phyloP scores from a whole-genome alignment of 805 yeast species.

The Candida endomychidarum region DNA sequence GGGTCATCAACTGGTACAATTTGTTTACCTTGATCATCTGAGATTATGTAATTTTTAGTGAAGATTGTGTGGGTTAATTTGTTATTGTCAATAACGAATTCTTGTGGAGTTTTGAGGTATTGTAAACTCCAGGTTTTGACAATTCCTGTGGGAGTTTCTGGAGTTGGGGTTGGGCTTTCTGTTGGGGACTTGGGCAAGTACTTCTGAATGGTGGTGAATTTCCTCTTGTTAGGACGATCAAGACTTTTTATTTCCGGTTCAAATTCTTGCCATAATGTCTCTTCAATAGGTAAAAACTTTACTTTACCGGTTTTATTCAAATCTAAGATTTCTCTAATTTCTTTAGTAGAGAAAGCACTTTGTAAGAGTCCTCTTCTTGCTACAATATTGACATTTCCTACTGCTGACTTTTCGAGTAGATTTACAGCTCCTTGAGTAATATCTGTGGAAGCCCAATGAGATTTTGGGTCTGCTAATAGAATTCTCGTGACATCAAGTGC shows the following conservation, averaged over 20 bases:
- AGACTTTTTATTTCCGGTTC: constrained; percentile 25
- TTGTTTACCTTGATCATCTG: constrained; percentile 22
- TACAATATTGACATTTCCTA: constrained; percentile 67
- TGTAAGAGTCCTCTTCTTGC: constrained; percentile 86
- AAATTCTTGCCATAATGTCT: constrained; percentile 28
- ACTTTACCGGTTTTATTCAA: constrained; percentile 50
- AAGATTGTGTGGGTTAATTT: constrained; percentile 51
- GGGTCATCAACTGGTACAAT: constrained; percentile 21
- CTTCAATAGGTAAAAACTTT: constrained; percentile 38
- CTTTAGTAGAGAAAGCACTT: constrained; percentile 90
- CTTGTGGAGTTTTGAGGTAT: constrained; percentile 66
- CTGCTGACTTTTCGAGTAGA: constrained; percentile 49
- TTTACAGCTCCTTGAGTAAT: constrained; percentile 61
- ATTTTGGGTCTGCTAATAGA: constrained; percentile 55
- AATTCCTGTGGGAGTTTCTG: neutral
- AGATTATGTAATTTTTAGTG: constrained; percentile 44
- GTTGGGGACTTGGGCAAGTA: constrained; percentile 26
- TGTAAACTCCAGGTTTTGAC: constrained; percentile 61
- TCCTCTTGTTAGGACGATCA: constrained; percentile 60
- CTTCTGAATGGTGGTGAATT: constrained; percentile 61
- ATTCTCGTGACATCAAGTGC: constrained; percentile 89
- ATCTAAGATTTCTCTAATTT: constrained; percentile 79
- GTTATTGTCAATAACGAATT: constrained; percentile 38
- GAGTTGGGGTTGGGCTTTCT: too few relatives aligned
- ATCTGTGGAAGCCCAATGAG: constrained; percentile 69